Base-by-base conservation (phyloP, 2,329 filamentous ascomycete species). In the Colletotrichum cereale region DNA sequence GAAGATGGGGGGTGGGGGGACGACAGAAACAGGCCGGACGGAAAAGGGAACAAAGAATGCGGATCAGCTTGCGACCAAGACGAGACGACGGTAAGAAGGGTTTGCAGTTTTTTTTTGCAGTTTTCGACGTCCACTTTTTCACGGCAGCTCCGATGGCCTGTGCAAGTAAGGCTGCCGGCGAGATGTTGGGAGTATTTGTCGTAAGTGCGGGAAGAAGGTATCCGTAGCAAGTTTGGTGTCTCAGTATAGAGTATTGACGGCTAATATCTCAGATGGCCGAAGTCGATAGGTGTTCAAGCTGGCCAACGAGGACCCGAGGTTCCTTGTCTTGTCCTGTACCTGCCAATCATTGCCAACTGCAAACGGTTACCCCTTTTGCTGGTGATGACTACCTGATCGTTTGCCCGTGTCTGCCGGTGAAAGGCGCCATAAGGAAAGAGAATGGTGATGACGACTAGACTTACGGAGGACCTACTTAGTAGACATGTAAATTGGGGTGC, bases 261-360 rank as follows among this genome's bases (percentile, higher is more conserved):
- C 31, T 48, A 29, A 50, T 29, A 52, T 24, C 34, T 31, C 47
- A 5, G 44, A 24, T 52, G 47, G 50, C 38, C 47, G 47, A 62
- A 21, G 40, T 52, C 12, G 47, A 24, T 40, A 29, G 47, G 24
- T 40, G n/a, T 52, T 24, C 34, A 11, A 40, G 61, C 31, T 38
- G 29, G 58, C 61, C 47, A 40, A 40, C 24, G 16, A 40, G 14
- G 21, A 31, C 31, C 29, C 26, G 24, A 50, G 44, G 16, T 18
- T 36, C 16, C 10, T 40, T 10, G 44, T 24, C 16, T 57, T 26
- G 55, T 24, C 16, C 47, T 26, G 55, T 52, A 7, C 55, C 44
- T 61, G 63, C 24, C 55, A 44, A 52, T 66, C 34, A 52, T 26
- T 61, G 26, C 44, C 34, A n/a, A 50, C 29, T 40, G 44, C 7